Base-by-base conservation (phyloP, 2,329 filamentous ascomycete genomes). In the Hortaea werneckii region DNA sequence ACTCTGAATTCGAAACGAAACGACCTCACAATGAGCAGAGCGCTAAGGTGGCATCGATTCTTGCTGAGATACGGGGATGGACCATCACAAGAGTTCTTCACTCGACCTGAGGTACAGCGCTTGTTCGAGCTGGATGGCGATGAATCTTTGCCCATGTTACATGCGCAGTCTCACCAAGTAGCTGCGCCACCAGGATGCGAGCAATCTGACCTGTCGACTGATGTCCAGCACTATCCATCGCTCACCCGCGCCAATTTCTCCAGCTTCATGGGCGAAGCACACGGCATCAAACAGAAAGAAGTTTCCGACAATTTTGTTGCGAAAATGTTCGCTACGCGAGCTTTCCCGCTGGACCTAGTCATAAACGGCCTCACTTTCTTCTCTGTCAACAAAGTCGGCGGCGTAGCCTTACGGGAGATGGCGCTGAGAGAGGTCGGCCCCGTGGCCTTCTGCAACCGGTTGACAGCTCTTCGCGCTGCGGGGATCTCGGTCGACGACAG, bases 291-390 rank as follows among this genome's bases (percentile, higher is more conserved):
- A 29, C 65, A 67, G n/a, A 69, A 71, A 34, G 61, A 66, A 35
- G 63, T 73, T 40, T 82, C 78, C 57, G 86, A 92, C 61, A 66
- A 71, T 0, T 75, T 94, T 29, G 83, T 85, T 12, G 84, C 88
- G n/a, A 78, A 82, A 51, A 80, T 87, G 68, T 89, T 95, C 61
- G 88, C 88, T 7, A 84, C 81, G 1, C 82, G 73, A 47, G 84
- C 85, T 63, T 75, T 92, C 20, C 78, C 82, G 1, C 70, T 88
- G 7, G 80, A 89, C 46, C 77, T 83, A 53, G 79, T 87, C 27
- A 78, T 94, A 45, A 77, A 77, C 30, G 75, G 85, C 5, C 69
- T 92, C 12, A 73, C 76, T 46, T 78, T 84, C 56, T 76, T 94
- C 43, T 85, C 85, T 2, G 70, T 94, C 5, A 72, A 78, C 41